A percentile compares a stretch with the other conserved stretches of the same genome.
Evolutionary conservation across 148 eudicot genomes (phyloP).

Genomic region (Amaranthus palmeri): DNA sequence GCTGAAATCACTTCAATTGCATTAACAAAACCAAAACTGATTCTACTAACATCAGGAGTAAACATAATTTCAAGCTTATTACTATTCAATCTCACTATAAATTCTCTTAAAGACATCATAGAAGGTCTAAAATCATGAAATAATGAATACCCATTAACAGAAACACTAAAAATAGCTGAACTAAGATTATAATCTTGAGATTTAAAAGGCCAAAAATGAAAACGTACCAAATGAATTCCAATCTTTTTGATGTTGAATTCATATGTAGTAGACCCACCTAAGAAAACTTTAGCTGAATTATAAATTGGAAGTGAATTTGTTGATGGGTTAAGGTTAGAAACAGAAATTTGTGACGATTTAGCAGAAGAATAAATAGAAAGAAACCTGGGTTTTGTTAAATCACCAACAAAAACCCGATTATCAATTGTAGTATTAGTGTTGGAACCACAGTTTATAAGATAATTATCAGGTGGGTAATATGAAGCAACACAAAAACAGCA

Average conservation of each 20-base stretch:
- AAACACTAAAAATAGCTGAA: slow-evolving; percentile 57
- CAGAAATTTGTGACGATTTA: slow-evolving; percentile 37
- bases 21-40: slow-evolving; percentile 57
- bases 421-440: slow-evolving; percentile 32
- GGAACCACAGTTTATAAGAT: slow-evolving; percentile 79
- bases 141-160: slow-evolving; percentile 52
- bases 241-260: slow-evolving; percentile 38
- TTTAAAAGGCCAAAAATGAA: slow-evolving; percentile 72
- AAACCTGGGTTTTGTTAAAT: slow-evolving; percentile 39
- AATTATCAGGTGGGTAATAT: slow-evolving; percentile 39
- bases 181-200: slow-evolving; percentile 44
- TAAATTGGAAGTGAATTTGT: slow-evolving; percentile 43
- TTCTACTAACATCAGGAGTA: slow-evolving; percentile 30
- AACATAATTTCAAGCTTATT: slow-evolving; percentile 46
- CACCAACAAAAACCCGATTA: slow-evolving; percentile 54
- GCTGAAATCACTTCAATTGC: slow-evolving; percentile 88
- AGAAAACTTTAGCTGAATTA: slow-evolving; percentile 64
- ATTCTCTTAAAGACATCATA: slow-evolving; percentile 49
- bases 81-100: slow-evolving; percentile 42
- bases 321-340: slow-evolving; percentile 42
- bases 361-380: slow-evolving; percentile 30
- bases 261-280: slow-evolving; percentile 43
- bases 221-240: slow-evolving; percentile 71
- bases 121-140: slow-evolving; percentile 42
- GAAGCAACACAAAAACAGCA: slow-evolving; percentile 3